These are phyloP conservation scores for Pelargonium australe DNA, from an alignment of 441 rosid genomes.

Conservation along the genomic window DNA sequence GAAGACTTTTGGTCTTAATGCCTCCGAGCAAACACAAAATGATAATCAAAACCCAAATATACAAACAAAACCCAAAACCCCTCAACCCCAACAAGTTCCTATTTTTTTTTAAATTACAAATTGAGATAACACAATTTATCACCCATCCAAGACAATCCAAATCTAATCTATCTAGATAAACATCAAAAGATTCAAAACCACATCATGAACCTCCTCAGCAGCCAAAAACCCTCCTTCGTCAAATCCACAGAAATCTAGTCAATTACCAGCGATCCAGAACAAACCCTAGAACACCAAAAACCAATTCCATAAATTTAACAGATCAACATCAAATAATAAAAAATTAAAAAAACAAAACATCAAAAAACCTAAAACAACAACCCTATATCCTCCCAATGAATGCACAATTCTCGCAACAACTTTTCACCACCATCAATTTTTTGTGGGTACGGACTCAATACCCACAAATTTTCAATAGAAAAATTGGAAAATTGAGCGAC, in stretches of 20 bases:
- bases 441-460: neutral
- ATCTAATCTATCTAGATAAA: neutral
- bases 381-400: neutral
- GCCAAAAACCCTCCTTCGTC: conserved; percentile 1
- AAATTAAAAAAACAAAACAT: neutral
- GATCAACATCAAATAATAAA: neutral
- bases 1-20: neutral
- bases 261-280: neutral
- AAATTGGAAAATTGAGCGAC: neutral
- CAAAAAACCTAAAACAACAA: neutral
- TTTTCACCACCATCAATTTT: neutral
- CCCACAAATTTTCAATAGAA: neutral
- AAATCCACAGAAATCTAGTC: neutral
- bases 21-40: neutral
- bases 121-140: neutral
- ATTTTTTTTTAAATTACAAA: neutral
- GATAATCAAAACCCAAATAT: neutral
- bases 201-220: neutral
- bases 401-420: neutral
- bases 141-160: neutral
- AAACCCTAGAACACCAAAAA: conserved; percentile 2
- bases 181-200: neutral
- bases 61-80: conserved; percentile 3
- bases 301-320: neutral
- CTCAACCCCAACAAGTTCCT: neutral